Evolutionary conservation across 169 alveolate species (phyloP).

Genomic region (Eimeria maxima): DNA sequence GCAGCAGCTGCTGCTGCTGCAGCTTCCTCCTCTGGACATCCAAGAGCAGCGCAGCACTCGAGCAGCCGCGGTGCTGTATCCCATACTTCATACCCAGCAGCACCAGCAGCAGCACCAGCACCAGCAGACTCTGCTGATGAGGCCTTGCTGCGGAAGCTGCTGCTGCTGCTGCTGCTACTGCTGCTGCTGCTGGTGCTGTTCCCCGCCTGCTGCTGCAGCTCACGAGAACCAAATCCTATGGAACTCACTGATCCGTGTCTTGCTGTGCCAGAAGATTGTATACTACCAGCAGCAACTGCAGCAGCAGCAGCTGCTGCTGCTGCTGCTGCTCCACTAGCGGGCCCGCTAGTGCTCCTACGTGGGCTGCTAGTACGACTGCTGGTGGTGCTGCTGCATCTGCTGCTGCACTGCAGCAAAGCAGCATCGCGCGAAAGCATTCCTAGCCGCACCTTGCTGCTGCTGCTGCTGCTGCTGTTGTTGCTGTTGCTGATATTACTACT

Average conservation of each 20-base stretch:
- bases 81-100: not conserved
- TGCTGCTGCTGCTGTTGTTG: constrained; percentile 24
- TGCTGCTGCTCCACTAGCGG: not conserved
- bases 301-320: constrained; percentile 38
- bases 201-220: constrained; percentile 14
- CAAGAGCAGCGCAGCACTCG: constrained; percentile 38
- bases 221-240: constrained; percentile 56
- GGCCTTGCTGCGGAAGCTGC: not conserved
- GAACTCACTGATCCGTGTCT: constrained; percentile 2
- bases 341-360: not conserved
- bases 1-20: constrained; percentile 60
- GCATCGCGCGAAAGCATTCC: not conserved
- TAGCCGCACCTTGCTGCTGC: constrained; percentile 1
- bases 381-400: constrained; percentile 47
- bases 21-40: constrained; percentile 22
- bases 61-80: constrained; percentile 35
- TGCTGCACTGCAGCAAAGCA: constrained; percentile 11
- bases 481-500: not conserved
- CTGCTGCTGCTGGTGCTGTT: constrained; percentile 33
- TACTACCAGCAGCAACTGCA: constrained; percentile 18
- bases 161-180: constrained; percentile 13
- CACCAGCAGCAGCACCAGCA: constrained; percentile 26
- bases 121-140: constrained; percentile 33
- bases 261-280: not conserved
- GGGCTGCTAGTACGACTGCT: constrained; percentile 34